Evolutionary conservation across 306 rosid genomes (phyloP), one percentile per base, ranked within the genome.

Genomic region (Cucurbita moschata): DNA sequence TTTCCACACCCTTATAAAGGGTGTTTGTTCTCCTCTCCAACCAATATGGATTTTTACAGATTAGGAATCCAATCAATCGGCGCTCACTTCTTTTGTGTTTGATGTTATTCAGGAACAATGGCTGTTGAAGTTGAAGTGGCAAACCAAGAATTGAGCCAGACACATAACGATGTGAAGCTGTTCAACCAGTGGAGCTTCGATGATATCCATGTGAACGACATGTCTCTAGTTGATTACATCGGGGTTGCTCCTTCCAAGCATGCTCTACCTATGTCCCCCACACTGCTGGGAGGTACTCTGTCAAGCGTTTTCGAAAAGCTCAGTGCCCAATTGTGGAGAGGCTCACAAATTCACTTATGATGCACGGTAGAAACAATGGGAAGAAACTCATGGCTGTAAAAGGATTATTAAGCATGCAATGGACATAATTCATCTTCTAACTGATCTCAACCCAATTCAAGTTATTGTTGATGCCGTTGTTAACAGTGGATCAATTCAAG

Each of bases 211-310:
- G 71, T 65, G 53, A 65, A 65, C 3, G 71, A 65, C 37, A 65
- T 65, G n/a, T 65, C 71, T 10, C 53, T 65, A 13, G 73, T 43
- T 42, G 71, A 65, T 42, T 65, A 65, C 52, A 6, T 65, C 19
- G 71, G 71, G 38, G 71, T 65, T 68, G 55, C 73, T 12, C 9
- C 73, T 68, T 16, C 73, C 56, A 68, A 68, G 57, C 73, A 68
- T 23, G 73, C 73, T 16, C 73, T 16, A 68, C 73, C 7, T 68
- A 68, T 23, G 73, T 68, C 2, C 73, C 73, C 56, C 73, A 68
- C 55, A 68, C 73, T 13, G 73, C 73, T 23, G 73, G 73, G 40
- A 68, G 73, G 73, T 68, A 68, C 73, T 68, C 73, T 0, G 73
- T 7, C 21, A 68, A 68, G 73, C 73, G 73, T 2, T 68, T 68